Percentiles rank a stretch among this genome's conserved stretches.
These are phyloP conservation scores for Colletotrichum sansevieriae DNA, from an alignment of 2,329 filamentous ascomycete species.

Conservation along the genomic window DNA sequence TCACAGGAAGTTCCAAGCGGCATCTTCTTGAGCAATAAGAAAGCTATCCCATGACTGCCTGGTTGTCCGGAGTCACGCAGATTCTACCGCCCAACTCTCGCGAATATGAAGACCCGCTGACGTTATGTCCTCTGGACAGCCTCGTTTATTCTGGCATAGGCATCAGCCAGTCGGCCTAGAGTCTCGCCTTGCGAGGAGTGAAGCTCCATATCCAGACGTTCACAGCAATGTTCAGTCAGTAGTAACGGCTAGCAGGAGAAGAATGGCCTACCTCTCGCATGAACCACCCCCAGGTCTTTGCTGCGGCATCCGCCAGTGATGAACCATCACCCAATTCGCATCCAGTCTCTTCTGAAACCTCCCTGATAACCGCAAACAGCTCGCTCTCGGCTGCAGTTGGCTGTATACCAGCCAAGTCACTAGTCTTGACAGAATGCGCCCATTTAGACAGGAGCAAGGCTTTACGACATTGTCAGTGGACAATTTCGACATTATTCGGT, in stretches of 20 bases:
- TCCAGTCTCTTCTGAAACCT: not conserved
- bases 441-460: not conserved
- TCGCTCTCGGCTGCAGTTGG: not conserved
- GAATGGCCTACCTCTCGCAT: not conserved
- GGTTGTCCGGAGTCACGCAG: no score
- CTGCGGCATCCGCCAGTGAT: not conserved
- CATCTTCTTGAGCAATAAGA: no score
- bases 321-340: not conserved
- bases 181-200: not conserved
- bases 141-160: not conserved
- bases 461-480: not conserved
- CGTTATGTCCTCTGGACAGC: not conserved
- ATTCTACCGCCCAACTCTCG: not conserved
- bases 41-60: no score
- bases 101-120: not conserved
- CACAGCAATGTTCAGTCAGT: not conserved
- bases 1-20: no score
- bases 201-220: not conserved
- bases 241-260: not conserved
- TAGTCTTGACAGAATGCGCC: not conserved
- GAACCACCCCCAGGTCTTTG: not conserved
- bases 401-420: conserved; percentile 4
- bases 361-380: not conserved
- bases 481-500: not conserved
- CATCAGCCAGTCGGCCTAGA: not conserved